These are phyloP conservation scores for Fusarium lateritium DNA, from an alignment of 2,329 filamentous ascomycete genomes.

Conservation along the genomic window DNA sequence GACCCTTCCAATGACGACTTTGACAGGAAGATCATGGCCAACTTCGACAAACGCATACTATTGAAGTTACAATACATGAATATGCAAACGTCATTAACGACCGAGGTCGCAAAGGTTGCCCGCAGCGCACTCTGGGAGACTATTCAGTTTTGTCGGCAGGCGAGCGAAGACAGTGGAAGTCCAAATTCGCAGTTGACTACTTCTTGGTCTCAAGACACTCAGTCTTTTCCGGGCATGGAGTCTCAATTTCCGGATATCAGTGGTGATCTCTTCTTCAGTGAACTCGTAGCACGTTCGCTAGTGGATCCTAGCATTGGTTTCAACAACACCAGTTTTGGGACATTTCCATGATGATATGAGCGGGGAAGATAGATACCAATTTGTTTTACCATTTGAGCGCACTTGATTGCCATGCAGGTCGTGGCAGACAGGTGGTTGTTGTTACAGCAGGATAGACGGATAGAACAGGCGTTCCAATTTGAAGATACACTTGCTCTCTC, in stretches of 20 bases:
- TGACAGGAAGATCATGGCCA: background rate
- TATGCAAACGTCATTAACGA: background rate
- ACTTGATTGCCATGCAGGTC: background rate
- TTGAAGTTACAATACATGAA: background rate
- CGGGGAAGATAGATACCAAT: constrained; percentile 20
- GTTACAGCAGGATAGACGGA: background rate
- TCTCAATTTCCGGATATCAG: background rate
- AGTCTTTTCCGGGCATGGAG: background rate
- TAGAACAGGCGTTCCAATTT: constrained; percentile 2
- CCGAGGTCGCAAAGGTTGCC: background rate
- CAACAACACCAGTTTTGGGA: background rate
- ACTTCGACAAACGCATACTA: constrained; percentile 12
- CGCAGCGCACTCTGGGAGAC: constrained; percentile 8
- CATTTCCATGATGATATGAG: background rate
- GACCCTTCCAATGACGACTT: constrained; percentile 8
- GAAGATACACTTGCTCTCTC: background rate
- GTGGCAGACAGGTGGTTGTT: background rate
- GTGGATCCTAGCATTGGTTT: background rate
- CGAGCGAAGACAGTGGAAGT: background rate
- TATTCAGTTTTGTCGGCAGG: constrained; percentile 5
- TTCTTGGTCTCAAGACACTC: background rate
- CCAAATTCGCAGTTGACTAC: background rate
- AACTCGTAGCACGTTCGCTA: constrained; percentile 8
- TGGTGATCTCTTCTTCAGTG: background rate
- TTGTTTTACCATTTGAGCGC: constrained; percentile 2